These are phyloP conservation scores for Canna indica DNA, from an alignment of 176 grass and related monocot genomes.

Conservation along the genomic window DNA sequence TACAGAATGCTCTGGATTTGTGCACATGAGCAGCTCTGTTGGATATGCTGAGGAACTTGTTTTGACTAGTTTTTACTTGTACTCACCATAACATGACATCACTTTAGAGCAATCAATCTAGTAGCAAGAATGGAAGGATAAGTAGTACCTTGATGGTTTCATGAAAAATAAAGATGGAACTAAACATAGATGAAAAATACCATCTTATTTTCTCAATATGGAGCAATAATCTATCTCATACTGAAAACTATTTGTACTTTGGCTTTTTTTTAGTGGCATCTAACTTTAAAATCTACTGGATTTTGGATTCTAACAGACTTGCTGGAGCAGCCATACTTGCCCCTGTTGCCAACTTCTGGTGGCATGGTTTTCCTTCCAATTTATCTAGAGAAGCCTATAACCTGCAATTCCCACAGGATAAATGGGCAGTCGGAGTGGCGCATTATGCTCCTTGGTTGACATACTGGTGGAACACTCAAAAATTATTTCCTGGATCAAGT, in stretches of 20 bases:
- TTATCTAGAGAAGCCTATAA: constrained; percentile 50
- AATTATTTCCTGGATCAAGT: constrained; percentile 51
- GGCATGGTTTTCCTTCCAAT: constrained; percentile 51
- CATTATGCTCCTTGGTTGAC: constrained; percentile 59
- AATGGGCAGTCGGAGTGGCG: constrained; percentile 50
- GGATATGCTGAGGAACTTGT: background rate
- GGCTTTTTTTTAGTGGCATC: background rate
- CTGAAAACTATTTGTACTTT: background rate
- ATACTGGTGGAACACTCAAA: constrained; percentile 75
- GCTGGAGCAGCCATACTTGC: constrained; percentile 55
- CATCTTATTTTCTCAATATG: background rate
- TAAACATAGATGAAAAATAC: background rate
- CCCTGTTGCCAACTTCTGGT: constrained; percentile 78
- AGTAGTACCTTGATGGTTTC: background rate
- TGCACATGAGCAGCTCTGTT: no score
- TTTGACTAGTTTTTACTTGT: background rate
- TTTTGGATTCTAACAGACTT: constrained; percentile 25
- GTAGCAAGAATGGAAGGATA: background rate
- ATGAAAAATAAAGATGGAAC: background rate
- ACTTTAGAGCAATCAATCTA: background rate
- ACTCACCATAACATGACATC: background rate
- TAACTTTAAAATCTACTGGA: background rate
- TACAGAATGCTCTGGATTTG: no score
- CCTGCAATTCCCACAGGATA: constrained; percentile 39
- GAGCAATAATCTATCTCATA: background rate